A percentile compares a stretch with the other conserved stretches of the same genome.
Conservation (phyloP, 805 yeast genomes). For the Grigorovia transvaalensis region DNA sequence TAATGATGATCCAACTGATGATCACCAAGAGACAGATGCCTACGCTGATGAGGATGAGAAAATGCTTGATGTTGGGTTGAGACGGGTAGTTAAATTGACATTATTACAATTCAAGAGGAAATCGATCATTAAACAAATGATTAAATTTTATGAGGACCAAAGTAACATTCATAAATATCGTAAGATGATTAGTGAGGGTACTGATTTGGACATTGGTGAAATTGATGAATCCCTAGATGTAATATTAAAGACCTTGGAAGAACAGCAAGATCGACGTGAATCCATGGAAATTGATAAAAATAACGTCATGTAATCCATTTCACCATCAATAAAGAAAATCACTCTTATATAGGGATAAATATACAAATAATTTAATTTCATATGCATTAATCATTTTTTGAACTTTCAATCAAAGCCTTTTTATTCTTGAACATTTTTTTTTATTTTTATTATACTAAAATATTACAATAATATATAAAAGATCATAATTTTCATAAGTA, state of each 20-base stretch:
- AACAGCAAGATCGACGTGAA: not conserved
- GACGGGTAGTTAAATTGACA: constrained; percentile 26
- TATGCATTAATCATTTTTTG: not conserved
- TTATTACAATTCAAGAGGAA: constrained; percentile 35
- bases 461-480: constrained; percentile 1
- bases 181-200: constrained; percentile 55
- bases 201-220: constrained; percentile 56
- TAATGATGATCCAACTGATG: constrained; percentile 1
- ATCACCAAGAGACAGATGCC: constrained; percentile 4
- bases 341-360: too few species aligned
- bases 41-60: not conserved
- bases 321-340: not conserved
- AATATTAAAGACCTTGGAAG: constrained; percentile 30
- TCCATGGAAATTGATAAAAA: not conserved
- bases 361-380: too few species aligned
- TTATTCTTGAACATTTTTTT: too few species aligned
- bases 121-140: constrained; percentile 28
- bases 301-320: not conserved
- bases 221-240: constrained; percentile 60
- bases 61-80: not conserved
- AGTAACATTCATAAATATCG: constrained; percentile 56
- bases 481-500: not conserved
- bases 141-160: constrained; percentile 30
- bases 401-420: not conserved
- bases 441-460: not conserved